These are phyloP conservation scores for Pulveroboletus sp. DNA, from an alignment of 1,284 basidiomycete genomes.

Conservation along the genomic window DNA sequence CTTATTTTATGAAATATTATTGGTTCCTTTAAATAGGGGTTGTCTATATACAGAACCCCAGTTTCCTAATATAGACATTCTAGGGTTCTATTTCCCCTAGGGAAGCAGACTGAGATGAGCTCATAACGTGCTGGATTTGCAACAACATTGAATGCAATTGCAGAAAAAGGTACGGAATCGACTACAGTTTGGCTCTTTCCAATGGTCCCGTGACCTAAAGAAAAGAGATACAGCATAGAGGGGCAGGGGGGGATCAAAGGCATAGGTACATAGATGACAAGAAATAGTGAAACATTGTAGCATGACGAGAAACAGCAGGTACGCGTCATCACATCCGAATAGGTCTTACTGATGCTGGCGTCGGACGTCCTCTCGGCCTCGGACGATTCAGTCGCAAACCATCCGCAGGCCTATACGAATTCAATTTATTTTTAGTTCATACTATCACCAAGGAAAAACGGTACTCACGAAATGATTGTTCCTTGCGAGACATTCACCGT, in stretches of 20 bases:
- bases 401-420: conserved; percentile 51
- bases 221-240: conserved; percentile 17
- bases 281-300: background rate
- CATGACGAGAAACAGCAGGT: background rate
- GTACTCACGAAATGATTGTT: conserved; percentile 56
- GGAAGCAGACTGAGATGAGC: no score
- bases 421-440: background rate
- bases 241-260: background rate
- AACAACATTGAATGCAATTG: background rate
- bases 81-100: no score
- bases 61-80: no score
- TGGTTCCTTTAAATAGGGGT: no score
- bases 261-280: conserved; percentile 30
- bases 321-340: conserved; percentile 8
- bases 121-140: no score
- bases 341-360: conserved; percentile 23
- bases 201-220: background rate
- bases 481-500: conserved; percentile 39
- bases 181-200: conserved; percentile 6
- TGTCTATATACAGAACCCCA: no score
- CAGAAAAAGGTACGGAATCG: background rate
- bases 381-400: conserved; percentile 67
- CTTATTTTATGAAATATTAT: no score
- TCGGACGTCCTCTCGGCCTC: conserved; percentile 36
- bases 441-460: background rate